A percentile compares a stretch with the other conserved stretches of the same genome.
Evolutionary conservation across 371 early-diverging fungal genomes (phyloP).

Genomic region (Quaeritorhiza haematococci): DNA sequence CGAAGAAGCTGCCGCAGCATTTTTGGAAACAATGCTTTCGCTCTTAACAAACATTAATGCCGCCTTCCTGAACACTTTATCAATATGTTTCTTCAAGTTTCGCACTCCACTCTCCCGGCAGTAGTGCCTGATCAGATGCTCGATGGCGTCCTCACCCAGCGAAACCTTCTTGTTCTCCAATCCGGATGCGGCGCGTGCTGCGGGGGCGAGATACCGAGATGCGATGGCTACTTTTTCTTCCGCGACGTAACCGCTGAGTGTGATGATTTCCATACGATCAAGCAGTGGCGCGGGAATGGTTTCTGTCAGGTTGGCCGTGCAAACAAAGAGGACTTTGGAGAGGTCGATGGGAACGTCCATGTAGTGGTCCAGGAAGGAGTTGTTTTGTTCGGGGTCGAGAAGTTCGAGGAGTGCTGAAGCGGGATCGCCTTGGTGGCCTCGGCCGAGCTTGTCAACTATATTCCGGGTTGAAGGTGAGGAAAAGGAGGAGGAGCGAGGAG

Average conservation of each 20-base stretch:
- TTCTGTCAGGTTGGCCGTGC: slow-evolving; percentile 93
- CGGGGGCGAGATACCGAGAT: slow-evolving; percentile 77
- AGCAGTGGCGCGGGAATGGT: slow-evolving; percentile 94
- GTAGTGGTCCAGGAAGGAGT: slow-evolving; percentile 94
- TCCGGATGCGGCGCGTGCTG: slow-evolving; percentile 74
- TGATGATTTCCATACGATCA: slow-evolving; percentile 97
- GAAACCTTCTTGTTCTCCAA: slow-evolving; percentile 67
- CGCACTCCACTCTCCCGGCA: slow-evolving; percentile 97
- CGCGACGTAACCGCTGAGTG: slow-evolving; percentile 90
- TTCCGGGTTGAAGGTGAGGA: neutral
- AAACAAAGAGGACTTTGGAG: slow-evolving; percentile 93
- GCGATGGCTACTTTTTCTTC: slow-evolving; percentile 97
- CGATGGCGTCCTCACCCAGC: slow-evolving; percentile 69
- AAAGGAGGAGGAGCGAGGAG: too few species aligned
- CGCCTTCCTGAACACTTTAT: slow-evolving; percentile 93
- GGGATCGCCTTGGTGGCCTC: slow-evolving; percentile 94
- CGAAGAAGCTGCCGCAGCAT: slow-evolving; percentile 9
- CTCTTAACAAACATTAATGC: slow-evolving; percentile 78
- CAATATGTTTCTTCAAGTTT: slow-evolving; percentile 94
- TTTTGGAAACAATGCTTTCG: slow-evolving; percentile 11
- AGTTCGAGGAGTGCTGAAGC: slow-evolving; percentile 93
- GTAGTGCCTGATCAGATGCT: slow-evolving; percentile 78
- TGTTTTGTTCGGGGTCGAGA: slow-evolving; percentile 95
- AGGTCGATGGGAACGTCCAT: slow-evolving; percentile 96
- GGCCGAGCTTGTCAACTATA: slow-evolving; percentile 90